Conservation (phyloP, 805 yeast species). For the Wickerhamiella australiensis region DNA sequence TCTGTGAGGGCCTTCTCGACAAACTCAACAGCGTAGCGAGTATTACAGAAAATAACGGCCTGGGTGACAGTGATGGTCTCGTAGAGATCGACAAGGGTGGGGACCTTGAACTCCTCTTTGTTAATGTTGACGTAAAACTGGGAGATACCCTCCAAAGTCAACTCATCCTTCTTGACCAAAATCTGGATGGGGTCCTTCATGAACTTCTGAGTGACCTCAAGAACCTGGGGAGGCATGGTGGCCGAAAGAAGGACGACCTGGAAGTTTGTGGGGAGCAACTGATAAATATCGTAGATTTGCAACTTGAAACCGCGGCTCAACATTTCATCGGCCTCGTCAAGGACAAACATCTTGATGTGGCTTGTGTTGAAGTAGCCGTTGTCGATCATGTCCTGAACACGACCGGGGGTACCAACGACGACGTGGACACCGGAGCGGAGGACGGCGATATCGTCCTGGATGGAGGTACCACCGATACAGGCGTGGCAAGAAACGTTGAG, state of each 20-base stretch:
- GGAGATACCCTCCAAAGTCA: conserved; percentile 89
- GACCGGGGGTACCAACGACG: conserved; percentile 97
- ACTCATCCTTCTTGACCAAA: conserved; percentile 88
- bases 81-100: conserved; percentile 85
- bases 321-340: conserved; percentile 98
- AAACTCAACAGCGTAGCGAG: conserved; percentile 87
- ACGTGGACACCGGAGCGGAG: conserved; percentile 80
- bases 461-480: conserved; percentile 92
- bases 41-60: conserved; percentile 96
- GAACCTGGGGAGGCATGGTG: conserved; percentile 84
- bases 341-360: conserved; percentile 80
- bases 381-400: conserved; percentile 92
- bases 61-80: conserved; percentile 93
- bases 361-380: conserved; percentile 74
- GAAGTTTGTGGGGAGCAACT: conserved; percentile 72
- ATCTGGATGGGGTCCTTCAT: conserved; percentile 92
- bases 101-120: conserved; percentile 88
- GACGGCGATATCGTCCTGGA: conserved; percentile 77
- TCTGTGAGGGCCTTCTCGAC: conserved; percentile 61
- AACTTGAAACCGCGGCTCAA: conserved; percentile 86
- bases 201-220: conserved; percentile 82
- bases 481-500: conserved; percentile 89
- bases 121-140: conserved; percentile 87
- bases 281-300: conserved; percentile 88
- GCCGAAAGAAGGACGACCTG: conserved; percentile 95